Conservation (phyloP, 164 flowering plant species). For the Buxus sempervirens region DNA sequence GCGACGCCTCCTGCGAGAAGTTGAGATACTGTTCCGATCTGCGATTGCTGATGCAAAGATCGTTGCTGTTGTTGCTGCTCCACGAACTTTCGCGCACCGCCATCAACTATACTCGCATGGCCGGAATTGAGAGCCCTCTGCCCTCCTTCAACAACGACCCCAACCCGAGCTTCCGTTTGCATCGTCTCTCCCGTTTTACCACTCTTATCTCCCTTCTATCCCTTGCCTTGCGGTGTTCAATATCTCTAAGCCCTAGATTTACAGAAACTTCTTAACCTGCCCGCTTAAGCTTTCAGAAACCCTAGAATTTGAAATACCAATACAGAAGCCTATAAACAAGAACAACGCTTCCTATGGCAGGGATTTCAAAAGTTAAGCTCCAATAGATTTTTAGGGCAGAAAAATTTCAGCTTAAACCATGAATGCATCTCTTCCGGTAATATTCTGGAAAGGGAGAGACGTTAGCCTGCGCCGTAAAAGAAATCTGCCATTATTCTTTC, state of each 20-base stretch:
- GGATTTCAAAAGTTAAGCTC: too few species aligned
- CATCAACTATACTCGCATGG: conserved; percentile 35
- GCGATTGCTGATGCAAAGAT: conserved; percentile 36
- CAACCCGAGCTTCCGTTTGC: conserved; percentile 66
- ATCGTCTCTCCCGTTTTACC: conserved; percentile 12
- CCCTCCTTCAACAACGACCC: conserved; percentile 55
- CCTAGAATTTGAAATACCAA: not conserved
- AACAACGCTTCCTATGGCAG: too few species aligned
- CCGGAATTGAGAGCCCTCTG: conserved; percentile 41
- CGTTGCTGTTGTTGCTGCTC: conserved; percentile 27
- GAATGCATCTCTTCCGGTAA: not conserved
- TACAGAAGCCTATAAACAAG: not conserved
- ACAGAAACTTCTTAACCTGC: not conserved
- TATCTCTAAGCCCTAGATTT: not conserved
- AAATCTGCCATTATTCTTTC: too few species aligned
- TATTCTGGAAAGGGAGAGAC: not conserved
- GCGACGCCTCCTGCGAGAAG: conserved; percentile 92
- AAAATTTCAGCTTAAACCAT: not conserved
- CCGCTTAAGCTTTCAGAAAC: not conserved
- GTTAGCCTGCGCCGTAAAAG: not conserved
- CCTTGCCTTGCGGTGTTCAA: not conserved
- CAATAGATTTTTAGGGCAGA: too few species aligned
- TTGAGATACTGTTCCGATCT: conserved; percentile 60
- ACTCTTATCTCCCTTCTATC: not conserved
- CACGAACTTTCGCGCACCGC: conserved; percentile 33